phyloP scores from a whole-genome alignment of 2,329 filamentous ascomycete species.

The Verticillium dahliae region DNA sequence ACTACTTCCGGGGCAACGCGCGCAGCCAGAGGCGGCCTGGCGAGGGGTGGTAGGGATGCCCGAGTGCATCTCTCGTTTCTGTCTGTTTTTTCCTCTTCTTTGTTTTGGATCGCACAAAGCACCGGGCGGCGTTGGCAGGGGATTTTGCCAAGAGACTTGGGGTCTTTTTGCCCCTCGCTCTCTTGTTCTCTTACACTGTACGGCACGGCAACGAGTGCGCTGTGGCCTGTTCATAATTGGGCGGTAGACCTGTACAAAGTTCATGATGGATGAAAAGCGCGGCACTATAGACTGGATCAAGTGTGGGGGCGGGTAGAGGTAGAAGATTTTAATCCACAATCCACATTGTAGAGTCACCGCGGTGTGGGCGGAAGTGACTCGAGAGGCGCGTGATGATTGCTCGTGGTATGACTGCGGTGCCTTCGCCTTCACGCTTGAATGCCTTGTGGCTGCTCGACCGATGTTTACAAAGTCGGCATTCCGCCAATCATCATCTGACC shows the following conservation, averaged over 20 bases:
- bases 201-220: neutral
- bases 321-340: neutral
- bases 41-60: neutral
- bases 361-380: too few species aligned
- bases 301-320: neutral
- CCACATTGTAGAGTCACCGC: neutral
- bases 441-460: too few species aligned
- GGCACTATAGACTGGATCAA: neutral
- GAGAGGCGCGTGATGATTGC: too few species aligned
- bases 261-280: neutral
- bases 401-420: too few species aligned
- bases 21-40: neutral
- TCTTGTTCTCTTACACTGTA: neutral
- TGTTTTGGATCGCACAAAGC: neutral
- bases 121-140: neutral
- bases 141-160: neutral
- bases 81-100: neutral
- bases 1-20: slow-evolving; percentile 45
- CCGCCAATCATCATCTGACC: too few species aligned
- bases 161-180: neutral
- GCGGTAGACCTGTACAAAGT: neutral
- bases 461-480: too few species aligned
- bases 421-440: too few species aligned
- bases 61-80: neutral
- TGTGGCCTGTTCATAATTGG: neutral